Evolutionary conservation across 495 filamentous ascomycete genomes (phyloP), one percentile per base, ranked within the genome.

Genomic region (Symbiotaphrina buchneri): DNA sequence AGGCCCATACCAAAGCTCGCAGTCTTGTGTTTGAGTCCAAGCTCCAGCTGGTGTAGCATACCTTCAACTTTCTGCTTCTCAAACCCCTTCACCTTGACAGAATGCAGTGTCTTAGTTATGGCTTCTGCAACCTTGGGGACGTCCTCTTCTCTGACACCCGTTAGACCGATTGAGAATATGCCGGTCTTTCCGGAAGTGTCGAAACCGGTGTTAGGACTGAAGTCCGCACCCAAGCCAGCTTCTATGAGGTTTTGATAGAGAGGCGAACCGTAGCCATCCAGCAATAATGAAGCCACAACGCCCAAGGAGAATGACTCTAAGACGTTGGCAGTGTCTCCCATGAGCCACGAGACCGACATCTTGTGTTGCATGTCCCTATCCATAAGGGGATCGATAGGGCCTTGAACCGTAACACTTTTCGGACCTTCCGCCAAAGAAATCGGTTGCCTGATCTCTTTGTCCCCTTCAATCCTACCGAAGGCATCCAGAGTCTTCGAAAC

Each of bases 191-290:
- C 71, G 2, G 77, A 77, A 14, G 61, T 58, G 44, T 95, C 83
- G 37, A 78, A 84, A 3, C 87, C 90, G 2, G 82, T 81, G 43
- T 97, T 97, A 5, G 90, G 79, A 20, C 75, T 87, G 54, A 81
- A 97, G 34, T 92, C 82, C 4, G 79, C 76, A 31, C 87, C 87
- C 10, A 95, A 58, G 13, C 84, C 84, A 38, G 75, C 70, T 43
- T 95, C 87, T 36, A 97, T 78, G 24, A 95, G 55, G n/a, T 71
- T 74, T 31, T 70, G 71, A 46, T 95, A 95, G 40, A 97, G 55
- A 2, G 87, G 90, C 15, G 87, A 92, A 15, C 87, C 83, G 47
- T 94, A 97, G 10, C 90, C 87, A 46, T 93, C 81, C 38, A 87
- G 63, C 19, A 97, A 55, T 19, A 95, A 50, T 1, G 73, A 77